phyloP scores from a whole-genome alignment of 2,329 filamentous ascomycete species.

The Nemania serpens region DNA sequence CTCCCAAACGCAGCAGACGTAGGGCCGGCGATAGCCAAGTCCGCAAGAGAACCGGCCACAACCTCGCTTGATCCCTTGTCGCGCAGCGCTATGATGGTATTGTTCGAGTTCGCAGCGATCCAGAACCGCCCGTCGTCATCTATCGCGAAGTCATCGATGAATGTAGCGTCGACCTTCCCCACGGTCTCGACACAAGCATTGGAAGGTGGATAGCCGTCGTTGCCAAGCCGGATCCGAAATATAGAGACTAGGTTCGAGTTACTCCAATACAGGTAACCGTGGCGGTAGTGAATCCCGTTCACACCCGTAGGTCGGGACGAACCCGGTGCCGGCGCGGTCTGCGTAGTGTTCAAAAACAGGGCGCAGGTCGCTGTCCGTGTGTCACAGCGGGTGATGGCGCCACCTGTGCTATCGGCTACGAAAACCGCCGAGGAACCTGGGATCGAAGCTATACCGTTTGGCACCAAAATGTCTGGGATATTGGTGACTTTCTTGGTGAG shows the following conservation, averaged over 20 bases:
- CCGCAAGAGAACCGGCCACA: conserved; percentile 22
- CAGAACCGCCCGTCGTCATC: conserved; percentile 29
- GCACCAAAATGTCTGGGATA: conserved; percentile 29
- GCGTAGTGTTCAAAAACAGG: conserved; percentile 27
- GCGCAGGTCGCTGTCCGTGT: conserved; percentile 28
- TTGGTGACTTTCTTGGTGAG: conserved; percentile 27
- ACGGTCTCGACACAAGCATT: conserved; percentile 27
- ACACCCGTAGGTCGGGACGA: conserved; percentile 28
- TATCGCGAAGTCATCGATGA: conserved; percentile 37
- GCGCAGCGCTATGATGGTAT: conserved; percentile 28
- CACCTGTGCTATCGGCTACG: conserved; percentile 36
- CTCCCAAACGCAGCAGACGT: conserved; percentile 33
- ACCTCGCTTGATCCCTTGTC: conserved; percentile 20
- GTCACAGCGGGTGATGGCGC: conserved; percentile 37
- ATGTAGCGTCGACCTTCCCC: conserved; percentile 23
- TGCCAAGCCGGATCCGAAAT: conserved; percentile 28
- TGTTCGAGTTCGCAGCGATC: conserved; percentile 30
- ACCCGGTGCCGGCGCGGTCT: conserved; percentile 33
- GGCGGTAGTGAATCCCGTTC: conserved; percentile 38
- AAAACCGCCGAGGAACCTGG: conserved; percentile 32
- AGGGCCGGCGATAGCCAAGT: conserved; percentile 30
- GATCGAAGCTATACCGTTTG: conserved; percentile 36
- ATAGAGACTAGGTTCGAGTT: conserved; percentile 30
- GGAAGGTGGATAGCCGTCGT: conserved; percentile 22
- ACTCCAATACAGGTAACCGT: conserved; percentile 38